Evolutionary conservation across 768 basidiomycete species (phyloP), one percentile per base, ranked within the genome.

Genomic region (Leccinum imitatum): DNA sequence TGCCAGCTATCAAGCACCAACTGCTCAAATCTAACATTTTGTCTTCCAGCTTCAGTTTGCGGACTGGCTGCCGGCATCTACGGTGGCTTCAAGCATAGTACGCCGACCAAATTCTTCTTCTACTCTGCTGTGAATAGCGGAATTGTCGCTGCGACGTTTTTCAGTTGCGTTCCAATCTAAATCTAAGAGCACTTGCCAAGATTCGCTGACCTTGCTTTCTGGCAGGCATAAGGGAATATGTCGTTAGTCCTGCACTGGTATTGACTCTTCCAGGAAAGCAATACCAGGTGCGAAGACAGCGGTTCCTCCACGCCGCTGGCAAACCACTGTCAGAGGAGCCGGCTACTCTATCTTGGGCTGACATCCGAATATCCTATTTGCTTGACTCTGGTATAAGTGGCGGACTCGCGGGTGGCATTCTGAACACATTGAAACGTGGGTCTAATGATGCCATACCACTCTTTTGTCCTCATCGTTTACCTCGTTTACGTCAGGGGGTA

Each of bases 381-480:
- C 75, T 90, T 4, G 93, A 94, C 70, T 87, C 85, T 15, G 82
- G 81, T n/a, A 25, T 90, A 17, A 89, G 91, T 61, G 93, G 93
- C 17, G 84, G 82, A 5, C 63, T 87, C 6, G 78, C 89, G 0
- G 93, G 90, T 48, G 86, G 85, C 2, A 61, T 85, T 10, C 70
- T 84, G 46, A 80, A 80, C 79, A 53, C 81, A 73, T 73, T 84
- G 81, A 84, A 78, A 71, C 80, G 91, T 91, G 66, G 39, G 68
- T 30, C 31, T 50, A 8, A 4, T 54, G n/a, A 37, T 61, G 39
- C 56, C 31, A 37, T 58, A 8, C 6, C 39, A 10, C 19, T 50
- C 21, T 25, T 53, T 6, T 10, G 3, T 50, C 52, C 21, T 66
- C 21, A 69, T 56, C 33, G 2, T 46, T 19, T 41, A 23, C 23